phyloP scores from a whole-genome alignment of 768 basidiomycete genomes.

The Boletus rubescentipes region DNA sequence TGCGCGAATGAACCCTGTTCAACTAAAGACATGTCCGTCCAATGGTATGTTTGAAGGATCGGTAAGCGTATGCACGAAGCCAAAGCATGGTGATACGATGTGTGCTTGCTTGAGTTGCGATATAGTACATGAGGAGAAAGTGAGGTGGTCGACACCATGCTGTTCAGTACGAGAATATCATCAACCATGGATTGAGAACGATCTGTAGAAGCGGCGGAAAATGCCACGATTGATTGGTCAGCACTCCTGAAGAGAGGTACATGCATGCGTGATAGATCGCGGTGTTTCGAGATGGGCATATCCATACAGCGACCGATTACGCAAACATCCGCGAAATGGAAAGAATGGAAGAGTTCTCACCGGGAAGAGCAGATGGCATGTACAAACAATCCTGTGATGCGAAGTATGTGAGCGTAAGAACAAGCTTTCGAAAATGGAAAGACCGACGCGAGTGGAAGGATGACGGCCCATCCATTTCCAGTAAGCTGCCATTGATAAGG shows the following conservation, averaged over 20 bases:
- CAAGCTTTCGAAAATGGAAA: not conserved
- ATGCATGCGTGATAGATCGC: slow-evolving; percentile 1
- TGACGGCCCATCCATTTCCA: slow-evolving; percentile 66
- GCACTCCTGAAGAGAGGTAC: not conserved
- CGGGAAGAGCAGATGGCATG: slow-evolving; percentile 74
- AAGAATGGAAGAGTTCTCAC: slow-evolving; percentile 42
- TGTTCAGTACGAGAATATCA: slow-evolving; percentile 69
- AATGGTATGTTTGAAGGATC: not conserved
- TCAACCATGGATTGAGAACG: slow-evolving; percentile 85
- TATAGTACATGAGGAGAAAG: slow-evolving; percentile 9
- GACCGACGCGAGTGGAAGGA: slow-evolving; percentile 71
- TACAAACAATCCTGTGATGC: slow-evolving; percentile 50
- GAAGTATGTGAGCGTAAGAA: slow-evolving; percentile 1
- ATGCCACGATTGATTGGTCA: slow-evolving; percentile 13
- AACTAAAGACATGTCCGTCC: slow-evolving; percentile 15
- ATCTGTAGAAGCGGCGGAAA: slow-evolving; percentile 42
- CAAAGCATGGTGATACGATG: not conserved
- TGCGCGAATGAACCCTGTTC: not conserved
- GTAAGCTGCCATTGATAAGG: slow-evolving; percentile 66
- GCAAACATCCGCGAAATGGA: not conserved
- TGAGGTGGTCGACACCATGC: slow-evolving; percentile 3
- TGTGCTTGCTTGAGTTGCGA: not conserved
- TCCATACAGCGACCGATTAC: slow-evolving; percentile 15
- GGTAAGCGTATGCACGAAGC: not conserved
- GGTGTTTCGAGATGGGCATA: slow-evolving; percentile 21